Base-by-base conservation (phyloP, 1,284 basidiomycete species). In the Cryptococcus sp. region DNA sequence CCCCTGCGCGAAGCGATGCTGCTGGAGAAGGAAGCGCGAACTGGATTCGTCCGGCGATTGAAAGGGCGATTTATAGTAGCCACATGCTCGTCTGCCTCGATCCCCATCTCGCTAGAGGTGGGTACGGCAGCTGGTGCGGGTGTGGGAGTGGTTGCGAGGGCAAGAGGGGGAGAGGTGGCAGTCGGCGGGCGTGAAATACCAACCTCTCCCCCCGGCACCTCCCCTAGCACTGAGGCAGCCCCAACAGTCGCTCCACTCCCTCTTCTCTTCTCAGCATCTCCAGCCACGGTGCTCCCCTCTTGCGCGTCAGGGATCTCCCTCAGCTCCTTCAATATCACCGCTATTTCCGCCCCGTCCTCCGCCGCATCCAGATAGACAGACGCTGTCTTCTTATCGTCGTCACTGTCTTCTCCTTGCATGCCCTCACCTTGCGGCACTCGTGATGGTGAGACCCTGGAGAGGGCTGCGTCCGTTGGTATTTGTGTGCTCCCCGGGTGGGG, bases 321-420 rank as follows among this genome's bases (percentile, higher is more conserved):
- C 28, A 73, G 62, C 50, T 73, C 70, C 16, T 57, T 52, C 46
- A 70, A 50, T 8, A 72, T 66, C 21, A 72, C 66, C 0, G 69
- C 62, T 0, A 69, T 59, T 20, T 50, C 60, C 15, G 66, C 65
- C 11, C 60, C 61, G 16, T 64, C 57, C 49, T 69, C 65, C 3
- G 43, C 45, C 24, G 72, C 70, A 46, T 75, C 72, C 15, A 73
- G 59, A 56, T 75, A 72, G 9, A 72, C 60, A 18, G 23, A 50
- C 18, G 8, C 46, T 38, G 46, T 7, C 35, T 24, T 43, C 45
- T 23, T 46, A 4, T 33, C 55, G 9, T 49, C 52, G 18, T 46
- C 56, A 15, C n/a, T 44, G 33, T 37, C 55, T 15, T 48, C 21
- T 3, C 18, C 23, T 28, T 28, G 23, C 28, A 9, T 9, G 9